phyloP scores from a whole-genome alignment of 352 stramenopile genomes.

The Pythium rishiriense region DNA sequence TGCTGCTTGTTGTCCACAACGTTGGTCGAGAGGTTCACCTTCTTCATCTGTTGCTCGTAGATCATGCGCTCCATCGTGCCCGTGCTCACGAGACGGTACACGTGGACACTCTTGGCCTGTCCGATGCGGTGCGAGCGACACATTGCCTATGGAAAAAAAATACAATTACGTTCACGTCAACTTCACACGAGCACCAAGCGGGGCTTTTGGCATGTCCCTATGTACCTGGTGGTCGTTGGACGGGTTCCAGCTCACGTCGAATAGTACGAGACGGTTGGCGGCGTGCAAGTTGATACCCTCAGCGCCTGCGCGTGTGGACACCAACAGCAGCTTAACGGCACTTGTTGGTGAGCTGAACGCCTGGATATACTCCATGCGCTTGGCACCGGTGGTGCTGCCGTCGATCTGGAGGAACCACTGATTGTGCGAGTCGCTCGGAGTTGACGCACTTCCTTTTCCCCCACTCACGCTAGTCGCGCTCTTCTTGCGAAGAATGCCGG shows the following conservation, averaged over 20 bases:
- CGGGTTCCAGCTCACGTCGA: slow-evolving; percentile 92
- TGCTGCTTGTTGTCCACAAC: slow-evolving; percentile 62
- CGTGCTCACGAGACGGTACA: slow-evolving; percentile 92
- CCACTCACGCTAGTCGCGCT: not conserved
- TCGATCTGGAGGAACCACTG: slow-evolving; percentile 85
- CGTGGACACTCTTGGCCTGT: slow-evolving; percentile 86
- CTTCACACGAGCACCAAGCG: too few species aligned
- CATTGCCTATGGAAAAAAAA: slow-evolving; percentile 82
- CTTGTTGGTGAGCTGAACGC: slow-evolving; percentile 59
- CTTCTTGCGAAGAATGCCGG: slow-evolving; percentile 26
- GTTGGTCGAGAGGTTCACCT: slow-evolving; percentile 74
- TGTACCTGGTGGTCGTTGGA: slow-evolving; percentile 87
- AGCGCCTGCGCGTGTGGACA: slow-evolving; percentile 80
- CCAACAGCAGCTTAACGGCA: slow-evolving; percentile 66
- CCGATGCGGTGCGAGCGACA: slow-evolving; percentile 91
- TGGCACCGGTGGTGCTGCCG: slow-evolving; percentile 65
- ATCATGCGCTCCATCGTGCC: slow-evolving; percentile 93
- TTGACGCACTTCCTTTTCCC: not conserved
- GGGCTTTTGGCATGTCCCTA: too few species aligned
- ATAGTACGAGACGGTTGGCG: slow-evolving; percentile 90
- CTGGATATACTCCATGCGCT: slow-evolving; percentile 88
- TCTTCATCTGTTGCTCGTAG: slow-evolving; percentile 90
- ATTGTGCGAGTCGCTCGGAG: slow-evolving; percentile 18
- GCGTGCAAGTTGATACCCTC: slow-evolving; percentile 90
- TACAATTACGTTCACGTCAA: too few species aligned